A percentile compares a stretch with the other conserved stretches of the same genome.
Evolutionary conservation across 2,329 filamentous ascomycete species (phyloP).

Genomic region (Dactylellina drechsleri): DNA sequence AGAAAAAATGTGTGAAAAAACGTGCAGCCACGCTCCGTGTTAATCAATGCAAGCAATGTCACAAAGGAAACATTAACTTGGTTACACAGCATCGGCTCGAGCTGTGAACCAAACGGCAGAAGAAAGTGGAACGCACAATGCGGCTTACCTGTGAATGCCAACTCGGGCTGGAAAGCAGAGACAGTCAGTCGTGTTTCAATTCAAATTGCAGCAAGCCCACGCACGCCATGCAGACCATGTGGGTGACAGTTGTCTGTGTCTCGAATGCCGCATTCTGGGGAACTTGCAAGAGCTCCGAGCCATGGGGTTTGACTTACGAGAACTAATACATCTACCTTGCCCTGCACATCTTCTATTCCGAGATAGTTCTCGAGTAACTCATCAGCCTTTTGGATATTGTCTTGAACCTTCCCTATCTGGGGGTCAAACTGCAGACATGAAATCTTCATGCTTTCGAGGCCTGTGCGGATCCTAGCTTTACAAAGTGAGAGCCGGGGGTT

Average conservation of each 20-base stretch:
- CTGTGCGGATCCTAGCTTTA: conserved; percentile 36
- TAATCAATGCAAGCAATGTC: conserved; percentile 14
- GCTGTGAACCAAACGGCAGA: conserved; percentile 31
- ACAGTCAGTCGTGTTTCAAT: conserved; percentile 22
- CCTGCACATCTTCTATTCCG: conserved; percentile 66
- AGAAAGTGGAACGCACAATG: conserved; percentile 10
- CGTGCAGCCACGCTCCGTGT: conserved; percentile 31
- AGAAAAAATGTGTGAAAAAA: conserved; percentile 7
- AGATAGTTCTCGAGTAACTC: conserved; percentile 69
- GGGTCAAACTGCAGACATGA: conserved; percentile 76
- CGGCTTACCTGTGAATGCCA: conserved; percentile 52
- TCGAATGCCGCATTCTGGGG: conserved; percentile 37
- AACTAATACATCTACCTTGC: conserved; percentile 79
- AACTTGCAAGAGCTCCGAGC: conserved; percentile 16
- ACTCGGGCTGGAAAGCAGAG: conserved; percentile 53
- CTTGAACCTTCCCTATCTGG: conserved; percentile 74
- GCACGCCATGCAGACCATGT: conserved; percentile 19
- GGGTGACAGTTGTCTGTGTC: conserved; percentile 21
- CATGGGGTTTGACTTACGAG: conserved; percentile 76
- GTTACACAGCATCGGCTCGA: conserved; percentile 43
- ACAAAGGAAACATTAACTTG: conserved; percentile 27
- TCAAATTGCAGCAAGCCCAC: conserved; percentile 19
- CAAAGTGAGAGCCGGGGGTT: conserved; percentile 20
- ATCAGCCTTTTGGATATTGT: conserved; percentile 77
- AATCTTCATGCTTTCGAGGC: conserved; percentile 45